Evolutionary conservation across 192 early-diverging fungal species (phyloP), one percentile per base, ranked within the genome.

Genomic region (Chytriomyces sp.): DNA sequence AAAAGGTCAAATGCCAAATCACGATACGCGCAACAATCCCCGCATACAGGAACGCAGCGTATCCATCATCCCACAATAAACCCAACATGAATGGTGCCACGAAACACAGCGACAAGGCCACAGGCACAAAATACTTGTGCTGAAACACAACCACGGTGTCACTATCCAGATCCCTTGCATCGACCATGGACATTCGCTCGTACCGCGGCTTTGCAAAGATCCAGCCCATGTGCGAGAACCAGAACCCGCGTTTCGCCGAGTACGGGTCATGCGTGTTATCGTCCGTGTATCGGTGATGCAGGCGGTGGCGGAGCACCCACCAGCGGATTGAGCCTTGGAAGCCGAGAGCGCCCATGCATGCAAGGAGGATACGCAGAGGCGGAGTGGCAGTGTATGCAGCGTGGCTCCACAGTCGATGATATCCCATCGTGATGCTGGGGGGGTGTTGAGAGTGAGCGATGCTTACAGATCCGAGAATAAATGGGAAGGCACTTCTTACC

Each of bases 151-250:
- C 81, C 69, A 50, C 72, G 45, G 13, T 18, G 53, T 84, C 83
- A 59, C 20, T 59, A 44, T 82, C 59, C 44, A 84, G 62, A 65
- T 84, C 83, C n/a, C 73, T 71, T n/a, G 73, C 63, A 65, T 84
- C 83, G 67, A 84, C 68, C 46, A 77, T 61, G 48, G 65, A 71
- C 77, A 84, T 82, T 20, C 83, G 77, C 24, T 49, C 47, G 64
- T 84, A 84, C 2, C 44, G n/a, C 8, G 80, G 80, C 50, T 80
- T 80, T 60, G 75, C 75, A 69, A 84, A 82, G 50, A 84, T 81
- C 83, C 83, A 85, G 7, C 83, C 83, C 68, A 85, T 85, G 71
- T 85, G 83, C 44, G 75, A 72, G 75, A 76, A 84, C 79, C 79
- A 84, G 59, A 85, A 85, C 23, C 83, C 83, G 48, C 76, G 64